Evolutionary conservation across 2,329 filamentous ascomycete genomes (phyloP).

Genomic region (Bimuria novae-zelandiae): DNA sequence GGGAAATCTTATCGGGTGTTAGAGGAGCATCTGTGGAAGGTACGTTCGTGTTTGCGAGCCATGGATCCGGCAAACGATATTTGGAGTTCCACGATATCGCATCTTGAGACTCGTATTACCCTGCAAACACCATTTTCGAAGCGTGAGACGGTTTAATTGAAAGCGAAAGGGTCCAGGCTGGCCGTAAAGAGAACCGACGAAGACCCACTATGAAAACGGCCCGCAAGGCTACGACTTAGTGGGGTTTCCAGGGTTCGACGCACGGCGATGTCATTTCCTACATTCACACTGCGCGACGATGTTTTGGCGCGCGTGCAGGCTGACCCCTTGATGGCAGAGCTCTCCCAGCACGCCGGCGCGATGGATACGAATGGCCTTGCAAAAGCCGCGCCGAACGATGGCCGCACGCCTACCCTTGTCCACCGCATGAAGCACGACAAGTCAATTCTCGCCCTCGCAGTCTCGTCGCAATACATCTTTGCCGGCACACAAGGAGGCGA

Average conservation of each 20-base stretch:
- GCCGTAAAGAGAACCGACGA: neutral
- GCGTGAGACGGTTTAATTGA: neutral
- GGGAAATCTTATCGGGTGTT: conserved; percentile 18
- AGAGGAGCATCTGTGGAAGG: conserved; percentile 2
- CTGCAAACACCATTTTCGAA: too few relatives aligned
- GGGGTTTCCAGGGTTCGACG: conserved; percentile 6
- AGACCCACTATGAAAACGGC: conserved; percentile 1
- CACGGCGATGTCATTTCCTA: conserved; percentile 10
- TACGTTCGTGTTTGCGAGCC: conserved; percentile 1
- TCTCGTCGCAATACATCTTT: conserved; percentile 81
- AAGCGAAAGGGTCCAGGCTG: neutral
- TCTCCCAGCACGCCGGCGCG: conserved; percentile 30
- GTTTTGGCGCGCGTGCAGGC: conserved; percentile 22
- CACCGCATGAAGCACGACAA: conserved; percentile 78
- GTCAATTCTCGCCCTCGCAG: conserved; percentile 80
- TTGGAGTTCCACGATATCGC: too few relatives aligned
- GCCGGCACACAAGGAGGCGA: conserved; percentile 93
- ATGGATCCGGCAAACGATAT: too few relatives aligned
- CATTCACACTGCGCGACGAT: conserved; percentile 27
- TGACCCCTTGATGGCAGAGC: conserved; percentile 36
- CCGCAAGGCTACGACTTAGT: conserved; percentile 9
- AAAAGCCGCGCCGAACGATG: conserved; percentile 7
- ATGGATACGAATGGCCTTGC: conserved; percentile 22
- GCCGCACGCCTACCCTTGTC: conserved; percentile 62
- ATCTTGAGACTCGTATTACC: too few relatives aligned